Evolutionary conservation across 1,284 basidiomycete genomes (phyloP).

Genomic region (Puccinia horiana): DNA sequence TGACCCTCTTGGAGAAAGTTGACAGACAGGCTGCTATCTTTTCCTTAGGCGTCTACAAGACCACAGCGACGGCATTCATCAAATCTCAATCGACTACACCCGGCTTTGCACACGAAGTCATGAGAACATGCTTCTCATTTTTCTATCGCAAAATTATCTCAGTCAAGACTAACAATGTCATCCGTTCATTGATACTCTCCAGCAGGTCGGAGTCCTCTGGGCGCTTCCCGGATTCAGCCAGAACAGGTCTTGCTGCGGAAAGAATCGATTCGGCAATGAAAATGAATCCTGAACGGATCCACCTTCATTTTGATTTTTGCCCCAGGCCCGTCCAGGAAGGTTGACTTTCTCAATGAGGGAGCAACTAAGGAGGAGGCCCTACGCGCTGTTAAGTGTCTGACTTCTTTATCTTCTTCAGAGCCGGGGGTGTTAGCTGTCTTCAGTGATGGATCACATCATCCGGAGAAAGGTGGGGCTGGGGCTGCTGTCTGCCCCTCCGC

Average conservation of each 20-base stretch:
- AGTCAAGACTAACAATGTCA: background rate
- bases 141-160: background rate
- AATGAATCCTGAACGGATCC: background rate
- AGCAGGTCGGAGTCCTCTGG: background rate
- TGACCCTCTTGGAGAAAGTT: background rate
- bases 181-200: background rate
- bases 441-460: too few relatives aligned
- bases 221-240: background rate
- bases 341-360: background rate
- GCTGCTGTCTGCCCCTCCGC: background rate
- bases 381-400: too few relatives aligned
- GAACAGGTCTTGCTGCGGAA: background rate
- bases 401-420: too few relatives aligned
- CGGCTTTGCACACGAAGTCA: background rate
- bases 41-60: background rate
- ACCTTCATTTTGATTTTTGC: background rate
- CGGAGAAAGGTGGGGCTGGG: background rate
- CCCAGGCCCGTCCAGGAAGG: too few relatives aligned
- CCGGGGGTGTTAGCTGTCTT: too few relatives aligned
- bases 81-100: background rate
- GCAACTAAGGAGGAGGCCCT: background rate
- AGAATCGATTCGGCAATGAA: background rate
- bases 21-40: background rate
- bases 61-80: background rate
- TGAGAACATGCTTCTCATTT: background rate